phyloP scores from a whole-genome alignment of 768 basidiomycete species.

The Daedaleopsis sinensis region DNA sequence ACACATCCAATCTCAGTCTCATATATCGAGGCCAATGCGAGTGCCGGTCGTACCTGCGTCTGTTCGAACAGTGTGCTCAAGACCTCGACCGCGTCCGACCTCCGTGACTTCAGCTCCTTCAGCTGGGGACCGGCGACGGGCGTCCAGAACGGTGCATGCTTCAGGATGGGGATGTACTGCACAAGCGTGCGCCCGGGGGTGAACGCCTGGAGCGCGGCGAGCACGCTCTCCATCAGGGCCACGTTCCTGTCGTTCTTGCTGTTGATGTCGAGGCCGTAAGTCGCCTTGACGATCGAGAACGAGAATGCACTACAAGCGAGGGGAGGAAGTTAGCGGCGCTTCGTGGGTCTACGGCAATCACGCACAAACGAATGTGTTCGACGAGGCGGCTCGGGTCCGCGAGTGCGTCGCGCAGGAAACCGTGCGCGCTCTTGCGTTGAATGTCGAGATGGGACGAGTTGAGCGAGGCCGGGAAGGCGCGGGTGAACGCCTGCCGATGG shows the following conservation, averaged over 20 bases:
- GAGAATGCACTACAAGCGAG: slow-evolving; percentile 11
- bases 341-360: neutral
- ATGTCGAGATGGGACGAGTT: neutral
- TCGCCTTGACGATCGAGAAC: slow-evolving; percentile 19
- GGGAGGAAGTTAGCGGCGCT: neutral
- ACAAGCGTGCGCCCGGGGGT: slow-evolving; percentile 2
- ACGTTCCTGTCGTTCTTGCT: slow-evolving; percentile 19
- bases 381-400: slow-evolving; percentile 8
- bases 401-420: slow-evolving; percentile 12
- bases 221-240: slow-evolving; percentile 13
- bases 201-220: slow-evolving; percentile 1
- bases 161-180: slow-evolving; percentile 1
- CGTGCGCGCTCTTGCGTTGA: neutral
- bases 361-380: slow-evolving; percentile 22
- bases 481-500: slow-evolving; percentile 21
- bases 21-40: neutral
- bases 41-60: neutral
- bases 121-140: slow-evolving; percentile 5
- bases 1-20: neutral
- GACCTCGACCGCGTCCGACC: neutral
- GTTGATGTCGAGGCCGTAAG: slow-evolving; percentile 23
- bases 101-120: neutral
- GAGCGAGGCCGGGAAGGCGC: slow-evolving; percentile 12
- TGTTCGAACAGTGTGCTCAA: neutral
- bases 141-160: slow-evolving; percentile 7